Evolutionary conservation across 495 filamentous ascomycete genomes (phyloP).

Genomic region (Aspergillus panamensis): DNA sequence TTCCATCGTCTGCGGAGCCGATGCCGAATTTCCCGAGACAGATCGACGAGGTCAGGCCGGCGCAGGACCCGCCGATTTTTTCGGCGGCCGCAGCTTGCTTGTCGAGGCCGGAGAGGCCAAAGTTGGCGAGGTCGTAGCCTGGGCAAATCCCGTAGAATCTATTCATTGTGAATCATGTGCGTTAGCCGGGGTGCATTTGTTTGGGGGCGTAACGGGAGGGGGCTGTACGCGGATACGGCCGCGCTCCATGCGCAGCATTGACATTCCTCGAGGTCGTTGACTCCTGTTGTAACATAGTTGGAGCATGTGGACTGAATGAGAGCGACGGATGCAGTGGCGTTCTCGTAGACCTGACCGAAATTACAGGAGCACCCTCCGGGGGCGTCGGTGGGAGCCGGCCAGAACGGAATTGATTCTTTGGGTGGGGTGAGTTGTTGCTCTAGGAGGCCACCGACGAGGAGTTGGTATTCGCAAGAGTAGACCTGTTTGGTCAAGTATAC

Average conservation of each 20-base stretch:
- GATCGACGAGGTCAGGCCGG: not conserved
- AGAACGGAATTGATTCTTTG: not conserved
- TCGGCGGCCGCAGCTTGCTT: not conserved
- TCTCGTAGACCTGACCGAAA: not conserved
- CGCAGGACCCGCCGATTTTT: not conserved
- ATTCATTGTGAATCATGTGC: too few species aligned
- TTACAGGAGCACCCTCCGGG: not conserved
- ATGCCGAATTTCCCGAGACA: conserved; percentile 2
- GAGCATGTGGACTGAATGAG: not conserved
- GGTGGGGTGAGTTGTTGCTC: not conserved
- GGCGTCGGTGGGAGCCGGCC: not conserved
- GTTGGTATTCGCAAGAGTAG: conserved; percentile 5
- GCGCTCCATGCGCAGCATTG: conserved; percentile 2
- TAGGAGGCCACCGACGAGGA: conserved; percentile 2
- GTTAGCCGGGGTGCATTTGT: not conserved
- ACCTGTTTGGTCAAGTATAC: not conserved
- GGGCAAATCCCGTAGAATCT: conserved; percentile 3
- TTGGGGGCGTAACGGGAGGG: not conserved
- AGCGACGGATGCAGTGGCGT: not conserved
- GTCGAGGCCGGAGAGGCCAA: not conserved
- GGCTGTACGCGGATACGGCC: not conserved
- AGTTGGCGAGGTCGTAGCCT: not conserved
- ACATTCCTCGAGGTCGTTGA: not conserved
- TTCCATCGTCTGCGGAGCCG: conserved; percentile 2
- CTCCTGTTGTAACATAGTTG: not conserved